Base-by-base conservation (phyloP, 148 eudicot species). In the Suaeda aralocaspica region DNA sequence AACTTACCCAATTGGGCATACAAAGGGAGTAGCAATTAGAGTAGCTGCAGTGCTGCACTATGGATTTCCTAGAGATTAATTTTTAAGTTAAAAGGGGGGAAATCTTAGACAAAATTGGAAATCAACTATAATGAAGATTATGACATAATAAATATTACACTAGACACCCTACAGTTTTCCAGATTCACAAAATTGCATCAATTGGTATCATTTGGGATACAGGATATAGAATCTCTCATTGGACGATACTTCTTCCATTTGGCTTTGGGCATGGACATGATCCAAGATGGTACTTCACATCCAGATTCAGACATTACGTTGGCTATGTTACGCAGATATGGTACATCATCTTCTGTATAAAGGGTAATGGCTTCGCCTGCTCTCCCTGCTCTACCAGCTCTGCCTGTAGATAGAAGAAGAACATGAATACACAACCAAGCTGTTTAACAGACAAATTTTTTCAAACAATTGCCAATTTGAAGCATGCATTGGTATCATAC, bases 351-450 rank as follows among this genome's bases (percentile, higher is more conserved):
- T 74, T 94, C 96, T 9, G 99, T 94, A 45, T 94, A 94, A 6
- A 89, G 75, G 30, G 99, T 91, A 14, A 94, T 81, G 13, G 99
- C 96, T 79, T 91, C 96, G 67, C 99, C 99, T 25, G 77, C 82
- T 79, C 99, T 89, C 72, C 97, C 99, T 18, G 99, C 99, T 81
- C 99, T 83, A 41, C 99, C 99, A 31, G 80, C 82, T 39, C 99
- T 97, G 58, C 99, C 98, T 93, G 71, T 31, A 61, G 22, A 25
- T 57, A 53, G 5, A 55, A 59, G 44, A 49, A 50, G 56, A 36
- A 13, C n/a, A 41, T 15, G 44, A 15, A 30, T 3, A 13, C 25
- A 25, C 4, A 70, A 55, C 42, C 29, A 4, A 36, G 41, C 41
- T 44, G 11, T 14, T 21, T n/a, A n/a, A n/a, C n/a, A n/a, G n/a